Conservation (phyloP, 1,284 basidiomycete genomes). For the Ceratobasidium papillatum region DNA sequence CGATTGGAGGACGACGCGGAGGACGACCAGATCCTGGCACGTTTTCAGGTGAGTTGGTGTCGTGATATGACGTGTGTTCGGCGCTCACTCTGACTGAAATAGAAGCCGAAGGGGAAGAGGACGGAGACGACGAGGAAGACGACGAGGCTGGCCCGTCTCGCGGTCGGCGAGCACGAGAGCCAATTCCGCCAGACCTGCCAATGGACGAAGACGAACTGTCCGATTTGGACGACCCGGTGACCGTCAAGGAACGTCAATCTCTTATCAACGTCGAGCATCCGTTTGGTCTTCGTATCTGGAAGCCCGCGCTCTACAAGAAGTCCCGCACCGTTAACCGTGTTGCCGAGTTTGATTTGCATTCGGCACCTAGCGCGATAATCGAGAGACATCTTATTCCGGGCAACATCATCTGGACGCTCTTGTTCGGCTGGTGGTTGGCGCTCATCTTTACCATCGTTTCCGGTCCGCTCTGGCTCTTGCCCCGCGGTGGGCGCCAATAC, state of each 20-base stretch:
- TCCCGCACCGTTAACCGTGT: slow-evolving; percentile 94
- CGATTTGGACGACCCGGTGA: slow-evolving; percentile 83
- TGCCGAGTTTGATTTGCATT: slow-evolving; percentile 94
- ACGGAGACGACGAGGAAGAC: slow-evolving; percentile 53
- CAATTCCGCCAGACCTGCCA: slow-evolving; percentile 18
- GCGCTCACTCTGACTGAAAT: slow-evolving; percentile 2
- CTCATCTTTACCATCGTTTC: slow-evolving; percentile 74
- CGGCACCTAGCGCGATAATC: slow-evolving; percentile 89
- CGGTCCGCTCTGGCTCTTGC: slow-evolving; percentile 74
- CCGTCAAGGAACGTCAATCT: slow-evolving; percentile 95
- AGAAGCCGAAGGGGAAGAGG: slow-evolving; percentile 50
- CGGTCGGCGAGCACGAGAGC: slow-evolving; percentile 22
- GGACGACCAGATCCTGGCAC: not conserved
- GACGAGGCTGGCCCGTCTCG: slow-evolving; percentile 52
- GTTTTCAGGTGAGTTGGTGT: slow-evolving; percentile 24
- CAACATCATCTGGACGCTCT: slow-evolving; percentile 89
- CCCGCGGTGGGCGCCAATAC: slow-evolving; percentile 84
- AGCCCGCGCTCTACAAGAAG: slow-evolving; percentile 99
- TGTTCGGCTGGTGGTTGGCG: slow-evolving; percentile 94
- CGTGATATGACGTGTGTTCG: slow-evolving; percentile 18
- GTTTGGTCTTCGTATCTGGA: slow-evolving; percentile 99
- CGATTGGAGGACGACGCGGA: not conserved
- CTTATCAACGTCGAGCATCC: slow-evolving; percentile 99
- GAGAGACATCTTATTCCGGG: slow-evolving; percentile 91
- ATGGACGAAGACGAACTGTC: slow-evolving; percentile 40